Evolutionary conservation across 768 basidiomycete species (phyloP), one percentile per base, ranked within the genome.

Genomic region (Chalciporus piperatus): DNA sequence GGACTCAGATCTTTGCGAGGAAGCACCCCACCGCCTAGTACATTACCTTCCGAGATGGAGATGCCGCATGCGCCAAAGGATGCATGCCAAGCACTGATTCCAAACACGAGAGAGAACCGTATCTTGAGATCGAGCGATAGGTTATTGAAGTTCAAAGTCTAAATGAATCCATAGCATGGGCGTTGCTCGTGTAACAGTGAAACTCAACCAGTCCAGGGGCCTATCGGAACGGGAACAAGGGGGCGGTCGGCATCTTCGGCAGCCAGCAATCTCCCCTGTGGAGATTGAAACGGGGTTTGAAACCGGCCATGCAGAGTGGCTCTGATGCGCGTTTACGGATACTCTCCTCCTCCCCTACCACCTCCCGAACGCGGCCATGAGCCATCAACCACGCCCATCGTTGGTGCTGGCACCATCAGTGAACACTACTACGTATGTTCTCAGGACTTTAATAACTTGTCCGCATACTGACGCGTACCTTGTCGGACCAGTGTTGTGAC

Each of bases 351-450:
- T 50, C 60, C 52, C 62, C 61, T 53, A 62, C 59, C 58, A 60
- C 60, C 54, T 55, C 63, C 55, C 55, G 61, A 52, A 46, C 55
- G 44, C 61, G 71, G 74, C 70, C 63, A 88, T 86, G 85, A 83
- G 74, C 72, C 73, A 77, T 59, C 76, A 74, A 64, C 76, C 76
- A 65, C 81, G 86, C 50, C 89, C 90, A 20, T 74, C 76, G 58
- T 76, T 92, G 50, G 76, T 82, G 57, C 80, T 92, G 35, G 84
- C 85, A 60, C 90, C 90, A 35, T 89, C 90, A 19, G 84, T 91
- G 49, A 90, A 85, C 61, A 92, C 89, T 4, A 92, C 89, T 32
- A 90, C 82, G 90, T 92, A 73, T 42, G 83, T 76, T 43, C 42
- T 54, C 4, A 27, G 23, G 11, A 22, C 45, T 25, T 45, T 28